phyloP scores from a whole-genome alignment of 2,329 filamentous ascomycete species.

The Teratosphaeria zuluensis region DNA sequence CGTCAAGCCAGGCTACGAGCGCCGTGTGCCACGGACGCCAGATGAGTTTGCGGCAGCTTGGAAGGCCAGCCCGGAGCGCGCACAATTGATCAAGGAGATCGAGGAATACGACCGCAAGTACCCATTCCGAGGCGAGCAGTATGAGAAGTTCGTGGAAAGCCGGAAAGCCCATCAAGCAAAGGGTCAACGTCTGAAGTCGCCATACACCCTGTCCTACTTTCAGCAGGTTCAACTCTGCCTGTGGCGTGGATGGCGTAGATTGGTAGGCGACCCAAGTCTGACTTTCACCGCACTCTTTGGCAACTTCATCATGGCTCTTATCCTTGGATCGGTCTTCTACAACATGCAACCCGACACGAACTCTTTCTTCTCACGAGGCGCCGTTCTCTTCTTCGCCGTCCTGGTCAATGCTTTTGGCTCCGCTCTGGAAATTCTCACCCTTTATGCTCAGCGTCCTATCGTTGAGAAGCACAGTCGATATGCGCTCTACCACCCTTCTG shows the following conservation, averaged over 20 bases:
- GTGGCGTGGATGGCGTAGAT: constrained; percentile 67
- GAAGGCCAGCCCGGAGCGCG: constrained; percentile 44
- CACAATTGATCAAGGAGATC: constrained; percentile 34
- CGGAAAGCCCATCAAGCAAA: constrained; percentile 39
- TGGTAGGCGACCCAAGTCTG: constrained; percentile 66
- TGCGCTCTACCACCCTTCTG: constrained; percentile 79
- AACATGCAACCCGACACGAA: constrained; percentile 55
- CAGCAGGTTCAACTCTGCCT: constrained; percentile 74
- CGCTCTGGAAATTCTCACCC: constrained; percentile 72
- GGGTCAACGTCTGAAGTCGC: constrained; percentile 54
- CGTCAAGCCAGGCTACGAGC: constrained; percentile 35
- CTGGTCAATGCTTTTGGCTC: constrained; percentile 77
- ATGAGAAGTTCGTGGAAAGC: constrained; percentile 37
- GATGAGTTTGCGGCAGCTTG: constrained; percentile 43
- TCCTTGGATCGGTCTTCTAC: constrained; percentile 74
- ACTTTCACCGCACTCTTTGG: constrained; percentile 59
- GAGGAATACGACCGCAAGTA: constrained; percentile 38
- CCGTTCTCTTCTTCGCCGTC: constrained; percentile 78
- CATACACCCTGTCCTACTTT: constrained; percentile 68
- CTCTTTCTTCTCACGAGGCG: constrained; percentile 71
- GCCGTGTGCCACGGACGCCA: constrained; percentile 38
- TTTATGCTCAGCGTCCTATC: constrained; percentile 82
- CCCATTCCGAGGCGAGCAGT: constrained; percentile 35
- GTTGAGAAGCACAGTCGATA: constrained; percentile 85
- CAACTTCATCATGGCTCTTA: constrained; percentile 66